Evolutionary conservation across 345 rosid genomes (phyloP), one percentile per base, ranked within the genome.

Genomic region (Noccaea bulbosa): DNA sequence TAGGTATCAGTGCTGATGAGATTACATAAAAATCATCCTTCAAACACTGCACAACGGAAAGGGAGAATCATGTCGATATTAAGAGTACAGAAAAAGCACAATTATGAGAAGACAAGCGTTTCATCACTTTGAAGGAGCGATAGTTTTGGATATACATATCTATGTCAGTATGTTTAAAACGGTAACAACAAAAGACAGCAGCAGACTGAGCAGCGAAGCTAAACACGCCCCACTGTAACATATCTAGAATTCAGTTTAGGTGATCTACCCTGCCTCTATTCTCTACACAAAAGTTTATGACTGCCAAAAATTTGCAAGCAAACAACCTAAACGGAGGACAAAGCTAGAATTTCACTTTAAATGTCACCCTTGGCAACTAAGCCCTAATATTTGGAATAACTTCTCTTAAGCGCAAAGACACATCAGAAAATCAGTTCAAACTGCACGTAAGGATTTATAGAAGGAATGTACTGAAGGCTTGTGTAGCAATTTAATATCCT

Each of bases 331-430:
- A 45, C 15, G 16, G 40, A 24, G 44, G 27, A 47, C 11, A 37
- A n/a, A 6, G n/a, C 44, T 72, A 54, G 16, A n/a, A 44, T 35
- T 53, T 54, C 39, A 22, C 55, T 41, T 51, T 5, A 34, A 9
- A 38, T 64, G 65, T 46, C 70, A 47, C 34, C 58, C 57, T 45
- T 63, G 35, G 33, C 63, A 71, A 62, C 24, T 52, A 62, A 33
- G 39, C 65, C 65, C 65, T 27, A 40, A 39, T 57, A 30, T 56
- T 48, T 33, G n/a, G 10, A 58, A 33, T 45, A 64, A 24, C 6
- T 39, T 24, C 37, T 56, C 45, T 24, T 40, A 56, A n/a, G 39
- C 40, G 16, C 22, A 20, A 20, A 20, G 22, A 20, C 43, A 47
- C 27, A 65, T 5, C 37, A 49, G 33, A 50, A 55, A 58, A 65